These are phyloP conservation scores for Xylaria intraflava DNA, from an alignment of 495 filamentous ascomycete species.

Conservation along the genomic window DNA sequence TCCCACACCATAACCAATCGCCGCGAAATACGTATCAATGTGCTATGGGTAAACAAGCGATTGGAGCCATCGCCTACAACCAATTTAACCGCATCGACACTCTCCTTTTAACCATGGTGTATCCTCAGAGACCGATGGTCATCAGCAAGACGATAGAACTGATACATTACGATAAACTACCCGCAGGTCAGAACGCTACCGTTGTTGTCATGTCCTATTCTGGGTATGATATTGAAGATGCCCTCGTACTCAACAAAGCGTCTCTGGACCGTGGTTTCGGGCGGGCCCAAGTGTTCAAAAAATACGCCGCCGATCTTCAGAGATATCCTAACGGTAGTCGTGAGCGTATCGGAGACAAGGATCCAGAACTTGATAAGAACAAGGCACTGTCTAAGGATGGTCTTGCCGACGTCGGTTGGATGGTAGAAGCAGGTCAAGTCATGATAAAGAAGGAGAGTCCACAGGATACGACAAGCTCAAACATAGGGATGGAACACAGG, in stretches of 20 bases:
- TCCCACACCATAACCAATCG: conserved; percentile 98
- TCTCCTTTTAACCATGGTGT: conserved; percentile 91
- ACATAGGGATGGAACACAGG: conserved; percentile 57
- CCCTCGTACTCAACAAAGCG: conserved; percentile 91
- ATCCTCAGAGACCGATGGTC: conserved; percentile 96
- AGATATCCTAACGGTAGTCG: conserved; percentile 73
- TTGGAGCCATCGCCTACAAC: conserved; percentile 94
- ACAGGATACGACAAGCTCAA: conserved; percentile 61
- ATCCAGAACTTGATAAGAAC: conserved; percentile 62
- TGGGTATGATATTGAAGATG: conserved; percentile 99
- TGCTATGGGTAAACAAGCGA: conserved; percentile 99
- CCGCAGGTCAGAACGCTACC: conserved; percentile 91
- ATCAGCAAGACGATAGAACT: conserved; percentile 94
- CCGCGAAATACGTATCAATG: conserved; percentile 99
- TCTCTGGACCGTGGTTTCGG: conserved; percentile 92
- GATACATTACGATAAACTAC: conserved; percentile 94
- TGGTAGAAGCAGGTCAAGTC: conserved; percentile 65
- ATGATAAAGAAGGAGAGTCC: conserved; percentile 85
- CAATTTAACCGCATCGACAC: conserved; percentile 95
- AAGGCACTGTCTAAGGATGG: conserved; percentile 71
- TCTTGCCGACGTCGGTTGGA: conserved; percentile 72
- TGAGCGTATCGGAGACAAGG: conserved; percentile 65
- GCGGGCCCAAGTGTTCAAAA: conserved; percentile 90
- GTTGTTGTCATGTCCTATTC: conserved; percentile 99
- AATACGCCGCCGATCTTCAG: conserved; percentile 68